Evolutionary conservation across 257 asterid species (phyloP), one percentile per base, ranked within the genome.

Genomic region (Fraxinus quadrangulata): DNA sequence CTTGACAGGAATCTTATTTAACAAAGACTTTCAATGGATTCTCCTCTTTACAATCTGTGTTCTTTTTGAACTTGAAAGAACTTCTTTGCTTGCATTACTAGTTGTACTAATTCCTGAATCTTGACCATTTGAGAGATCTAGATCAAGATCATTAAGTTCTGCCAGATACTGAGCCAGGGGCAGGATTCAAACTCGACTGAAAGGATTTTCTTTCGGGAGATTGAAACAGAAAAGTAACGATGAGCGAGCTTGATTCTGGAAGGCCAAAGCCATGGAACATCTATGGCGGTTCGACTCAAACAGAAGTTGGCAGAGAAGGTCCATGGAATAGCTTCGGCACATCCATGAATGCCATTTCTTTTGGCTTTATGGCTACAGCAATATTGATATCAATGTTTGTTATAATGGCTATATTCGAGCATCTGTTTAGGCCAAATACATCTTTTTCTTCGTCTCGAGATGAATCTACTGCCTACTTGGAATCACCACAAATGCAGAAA

Each of bases 341-440:
- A 69, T 94, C 98, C 31, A 90, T 92, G 95, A 87, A 88, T 67
- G 97, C 97, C 75, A 83, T 94, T 84, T 90, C 92, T 17, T 94
- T 92, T 68, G 98, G 98, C 10, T 89, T 94, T 63, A 92, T 94
- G 3, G 98, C 97, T 0, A 94, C 98, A 10, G 97, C 98, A 34
- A 81, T 88, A 82, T 83, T 93, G 88, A 79, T 93, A 37, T 90
- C 96, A 0, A 91, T 93, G 98, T 93, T 91, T 73, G 87, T 93
- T 42, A 88, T 91, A 71, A 94, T 94, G 97, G 98, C 97, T 21
- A 87, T 92, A 26, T 94, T 94, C 51, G 97, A 94, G 87, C 96
- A 83, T 79, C 45, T 87, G 19, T 83, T 87, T 75, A 67, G 83
- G 76, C 85, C 88, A 36, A 74, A 37, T 72, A 79, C 87, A 45